Percentiles rank a stretch among this genome's conserved stretches.
phyloP scores from a whole-genome alignment of 345 rosid genomes.

The Salix arbutifolia region DNA sequence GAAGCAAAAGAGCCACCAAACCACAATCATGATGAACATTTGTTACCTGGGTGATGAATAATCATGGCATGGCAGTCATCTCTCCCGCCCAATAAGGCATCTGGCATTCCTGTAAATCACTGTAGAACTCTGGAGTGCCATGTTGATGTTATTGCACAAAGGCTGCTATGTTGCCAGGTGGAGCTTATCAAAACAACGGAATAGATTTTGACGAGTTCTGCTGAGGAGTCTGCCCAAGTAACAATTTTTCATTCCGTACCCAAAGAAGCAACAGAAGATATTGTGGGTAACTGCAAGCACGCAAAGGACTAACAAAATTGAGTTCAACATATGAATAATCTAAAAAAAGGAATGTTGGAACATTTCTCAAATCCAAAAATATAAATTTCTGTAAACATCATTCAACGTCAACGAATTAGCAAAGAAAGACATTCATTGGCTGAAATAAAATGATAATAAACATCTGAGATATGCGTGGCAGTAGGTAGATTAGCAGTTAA shows the following conservation, averaged over 20 bases:
- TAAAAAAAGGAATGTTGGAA: no score
- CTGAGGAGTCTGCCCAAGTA: background rate
- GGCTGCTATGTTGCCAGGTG: background rate
- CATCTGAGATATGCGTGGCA: background rate
- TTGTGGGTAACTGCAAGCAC: constrained; percentile 8
- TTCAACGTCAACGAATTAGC: background rate
- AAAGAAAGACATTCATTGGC: background rate
- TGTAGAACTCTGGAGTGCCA: constrained; percentile 1
- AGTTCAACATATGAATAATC: background rate
- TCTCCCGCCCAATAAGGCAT: background rate
- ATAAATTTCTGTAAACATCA: background rate
- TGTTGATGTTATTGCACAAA: background rate
- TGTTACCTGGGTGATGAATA: constrained; percentile 8
- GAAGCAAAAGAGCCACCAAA: background rate
- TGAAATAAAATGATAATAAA: background rate
- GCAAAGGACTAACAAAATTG: background rate
- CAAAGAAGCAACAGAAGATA: background rate
- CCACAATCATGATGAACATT: background rate
- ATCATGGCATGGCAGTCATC: constrained; percentile 3
- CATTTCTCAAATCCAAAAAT: background rate
- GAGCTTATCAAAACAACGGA: background rate
- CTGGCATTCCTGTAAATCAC: constrained; percentile 8
- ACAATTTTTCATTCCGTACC: background rate
- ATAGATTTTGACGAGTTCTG: constrained; percentile 2
- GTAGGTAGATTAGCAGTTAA: background rate